Evolutionary conservation across 345 rosid species (phyloP), one percentile per base, ranked within the genome.

Genomic region (Brassica juncea): DNA sequence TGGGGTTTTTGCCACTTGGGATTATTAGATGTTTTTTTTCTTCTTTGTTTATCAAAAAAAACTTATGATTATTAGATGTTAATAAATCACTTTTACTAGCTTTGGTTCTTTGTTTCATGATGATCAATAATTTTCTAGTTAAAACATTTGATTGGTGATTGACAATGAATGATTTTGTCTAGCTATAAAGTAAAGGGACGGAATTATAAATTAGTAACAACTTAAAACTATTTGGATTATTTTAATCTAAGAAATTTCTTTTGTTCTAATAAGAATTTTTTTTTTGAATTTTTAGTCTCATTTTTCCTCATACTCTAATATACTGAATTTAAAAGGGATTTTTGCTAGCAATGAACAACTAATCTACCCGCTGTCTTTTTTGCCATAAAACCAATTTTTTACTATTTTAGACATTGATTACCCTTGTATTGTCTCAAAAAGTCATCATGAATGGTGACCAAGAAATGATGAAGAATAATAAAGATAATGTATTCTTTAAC

Each of bases 1-100:
- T 80, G 76, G 80, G 79, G 76, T 75, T 80, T 55, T 42, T 10
- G 76, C 58, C 80, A 75, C 83, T 68, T 80, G 80, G 77, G 63
- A 49, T 60, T 79, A 60, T 79, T 66, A 73, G 68, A 72, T 59
- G 57, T 72, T 77, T 35, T 35, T 39, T 39, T 39, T 19, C 19
- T 39, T 35, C 47, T 39, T 8, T 37, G 42, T 37, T 19, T 19
- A 19, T 19, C 19, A 19, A 19, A 19, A 19, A 19, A 19, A 37
- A 37, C 42, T 37, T 37, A 8, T 8, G 42, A 37, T 32, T 32
- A 32, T 34, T 27, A 35, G 42, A 42, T 42, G 49, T 42, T 49
- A 64, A 8, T 54, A 63, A 6, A 9, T 77, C 12, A 61, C 54
- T 47, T 70, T 8, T 47, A 1, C 64, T 77, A 23, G 69, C 52